Conservation (phyloP, 495 filamentous ascomycete species). For the Choiromyces venosus region DNA sequence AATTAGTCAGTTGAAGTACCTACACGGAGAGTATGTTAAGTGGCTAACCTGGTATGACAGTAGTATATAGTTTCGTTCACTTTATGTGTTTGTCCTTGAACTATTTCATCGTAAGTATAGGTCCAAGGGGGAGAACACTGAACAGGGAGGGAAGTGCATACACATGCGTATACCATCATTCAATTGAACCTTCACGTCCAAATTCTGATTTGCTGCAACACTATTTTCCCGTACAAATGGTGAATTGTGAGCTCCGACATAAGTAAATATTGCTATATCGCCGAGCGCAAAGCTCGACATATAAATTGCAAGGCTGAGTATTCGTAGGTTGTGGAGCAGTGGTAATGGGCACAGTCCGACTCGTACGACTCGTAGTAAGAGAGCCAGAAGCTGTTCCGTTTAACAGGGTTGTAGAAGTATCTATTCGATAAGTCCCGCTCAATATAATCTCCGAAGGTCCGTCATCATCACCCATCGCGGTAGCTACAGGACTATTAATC, state of each 20-base stretch:
- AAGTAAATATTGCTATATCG: conserved; percentile 85
- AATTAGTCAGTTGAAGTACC: not conserved
- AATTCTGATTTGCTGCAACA: conserved; percentile 70
- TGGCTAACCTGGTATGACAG: conserved; percentile 44
- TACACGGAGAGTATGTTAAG: not conserved
- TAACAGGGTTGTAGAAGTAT: not conserved
- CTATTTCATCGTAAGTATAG: conserved; percentile 35
- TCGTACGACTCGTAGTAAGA: conserved; percentile 1
- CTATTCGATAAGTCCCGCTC: not conserved
- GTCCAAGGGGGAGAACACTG: not conserved
- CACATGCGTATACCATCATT: conserved; percentile 82
- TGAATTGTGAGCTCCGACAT: conserved; percentile 81
- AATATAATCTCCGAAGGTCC: no score
- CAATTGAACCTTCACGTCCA: conserved; percentile 65
- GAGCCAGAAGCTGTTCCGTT: not conserved
- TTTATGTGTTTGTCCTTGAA: conserved; percentile 80
- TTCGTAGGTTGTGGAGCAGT: conserved; percentile 50
- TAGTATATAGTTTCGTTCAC: conserved; percentile 56
- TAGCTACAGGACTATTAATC: not conserved
- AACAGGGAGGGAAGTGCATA: conserved; percentile 42
- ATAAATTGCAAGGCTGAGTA: conserved; percentile 75
- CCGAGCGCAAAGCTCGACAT: conserved; percentile 73
- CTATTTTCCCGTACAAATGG: conserved; percentile 67
- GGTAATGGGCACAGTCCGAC: conserved; percentile 16
- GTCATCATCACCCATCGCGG: no score